Evolutionary conservation across 1,284 basidiomycete species (phyloP).

Genomic region (Exobasidium cylindrosporum): DNA sequence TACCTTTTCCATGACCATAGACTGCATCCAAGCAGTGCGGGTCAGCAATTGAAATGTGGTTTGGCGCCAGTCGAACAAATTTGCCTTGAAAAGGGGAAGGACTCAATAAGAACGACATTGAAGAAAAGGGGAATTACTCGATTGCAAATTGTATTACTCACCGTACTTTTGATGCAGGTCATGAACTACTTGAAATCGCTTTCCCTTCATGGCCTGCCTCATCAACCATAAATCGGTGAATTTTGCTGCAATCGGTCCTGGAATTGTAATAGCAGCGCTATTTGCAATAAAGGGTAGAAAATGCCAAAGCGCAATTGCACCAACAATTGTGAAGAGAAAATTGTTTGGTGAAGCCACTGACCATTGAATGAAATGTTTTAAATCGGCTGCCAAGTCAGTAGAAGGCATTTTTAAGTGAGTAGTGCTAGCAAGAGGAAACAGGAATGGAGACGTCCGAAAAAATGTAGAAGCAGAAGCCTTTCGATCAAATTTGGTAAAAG

Average conservation of each 20-base stretch:
- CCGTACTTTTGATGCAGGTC: conserved; percentile 73
- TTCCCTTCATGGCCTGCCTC: conserved; percentile 65
- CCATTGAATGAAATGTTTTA: neutral
- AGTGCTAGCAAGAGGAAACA: too few relatives aligned
- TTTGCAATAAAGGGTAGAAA: conserved; percentile 3
- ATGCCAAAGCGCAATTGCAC: neutral
- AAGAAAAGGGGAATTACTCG: neutral
- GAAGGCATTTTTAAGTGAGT: too few relatives aligned
- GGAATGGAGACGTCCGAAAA: too few relatives aligned
- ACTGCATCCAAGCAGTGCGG: conserved; percentile 52
- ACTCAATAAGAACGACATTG: neutral
- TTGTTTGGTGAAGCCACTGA: neutral
- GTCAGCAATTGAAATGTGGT: conserved; percentile 78
- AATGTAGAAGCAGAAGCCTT: too few relatives aligned
- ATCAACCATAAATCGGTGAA: conserved; percentile 77
- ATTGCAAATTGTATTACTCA: conserved; percentile 55
- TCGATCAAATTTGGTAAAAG: too few relatives aligned
- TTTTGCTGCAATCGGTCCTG: conserved; percentile 73
- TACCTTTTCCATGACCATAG: conserved; percentile 40
- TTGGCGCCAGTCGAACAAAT: conserved; percentile 80
- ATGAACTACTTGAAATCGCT: conserved; percentile 74
- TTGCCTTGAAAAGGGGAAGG: conserved; percentile 46
- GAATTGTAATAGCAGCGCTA: conserved; percentile 53
- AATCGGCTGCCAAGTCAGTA: neutral
- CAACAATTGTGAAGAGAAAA: neutral